phyloP scores from a whole-genome alignment of 1,284 basidiomycete genomes.

The Ustilago sp. region DNA sequence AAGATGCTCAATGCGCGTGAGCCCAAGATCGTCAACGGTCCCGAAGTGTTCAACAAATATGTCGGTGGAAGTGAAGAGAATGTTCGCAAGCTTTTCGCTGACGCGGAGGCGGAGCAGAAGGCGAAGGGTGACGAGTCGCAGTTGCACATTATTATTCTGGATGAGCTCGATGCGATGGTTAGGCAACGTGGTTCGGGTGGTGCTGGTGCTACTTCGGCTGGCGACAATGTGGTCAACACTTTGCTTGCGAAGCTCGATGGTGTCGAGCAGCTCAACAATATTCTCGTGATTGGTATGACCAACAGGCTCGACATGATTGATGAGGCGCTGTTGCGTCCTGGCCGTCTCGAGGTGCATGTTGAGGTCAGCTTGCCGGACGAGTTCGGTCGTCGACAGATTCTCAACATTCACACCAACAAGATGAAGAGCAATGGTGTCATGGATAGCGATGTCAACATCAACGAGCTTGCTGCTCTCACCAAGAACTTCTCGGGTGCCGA shows the following conservation, averaged over 20 bases:
- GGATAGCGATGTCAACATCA: constrained; percentile 86
- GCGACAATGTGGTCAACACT: constrained; percentile 98
- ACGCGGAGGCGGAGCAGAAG: constrained; percentile 99
- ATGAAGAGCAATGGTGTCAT: constrained; percentile 93
- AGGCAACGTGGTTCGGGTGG: constrained; percentile 81
- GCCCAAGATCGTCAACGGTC: constrained; percentile 98
- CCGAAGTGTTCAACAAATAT: constrained; percentile 96
- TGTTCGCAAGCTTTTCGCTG: constrained; percentile 94
- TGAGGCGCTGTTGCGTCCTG: constrained; percentile 94
- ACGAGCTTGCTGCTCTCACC: constrained; percentile 84
- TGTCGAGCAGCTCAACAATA: constrained; percentile 99
- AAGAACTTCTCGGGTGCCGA: constrained; percentile 99
- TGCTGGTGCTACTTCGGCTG: constrained; percentile 87
- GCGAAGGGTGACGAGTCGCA: constrained; percentile 98
- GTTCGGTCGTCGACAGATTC: constrained; percentile 89
- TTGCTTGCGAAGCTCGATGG: constrained; percentile 99
- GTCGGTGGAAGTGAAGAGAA: constrained; percentile 99
- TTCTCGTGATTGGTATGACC: constrained; percentile 99
- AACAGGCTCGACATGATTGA: constrained; percentile 99
- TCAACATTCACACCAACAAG: constrained; percentile 93
- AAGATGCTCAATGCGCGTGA: constrained; percentile 99
- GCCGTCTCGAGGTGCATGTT: constrained; percentile 99
- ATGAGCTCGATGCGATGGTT: constrained; percentile 98
- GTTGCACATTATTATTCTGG: constrained; percentile 99
- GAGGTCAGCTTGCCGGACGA: constrained; percentile 98